Evolutionary conservation across 2,329 filamentous ascomycete genomes (phyloP), one percentile per base, ranked within the genome.

Genomic region (Aspergillus sergii): DNA sequence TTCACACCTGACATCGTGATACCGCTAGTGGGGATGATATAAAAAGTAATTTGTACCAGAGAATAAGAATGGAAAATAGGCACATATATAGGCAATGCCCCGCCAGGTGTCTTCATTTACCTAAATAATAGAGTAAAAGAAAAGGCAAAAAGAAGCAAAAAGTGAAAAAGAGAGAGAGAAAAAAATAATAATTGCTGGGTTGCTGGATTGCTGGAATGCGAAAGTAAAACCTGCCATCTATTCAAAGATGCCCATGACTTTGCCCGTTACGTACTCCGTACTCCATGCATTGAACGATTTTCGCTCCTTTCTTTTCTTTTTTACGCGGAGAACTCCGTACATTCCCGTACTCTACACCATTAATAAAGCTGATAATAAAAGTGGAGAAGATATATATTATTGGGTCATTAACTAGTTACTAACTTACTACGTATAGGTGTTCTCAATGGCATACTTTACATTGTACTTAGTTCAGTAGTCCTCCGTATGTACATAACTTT

Each of bases 21-120:
- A 67, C 66, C 62, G 61, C 59, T 39, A 36, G 66, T 68, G 68
- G 68, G 66, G 63, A 63, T 45, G 60, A 57, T 58, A 48, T 57
- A 61, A 65, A 64, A 67, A 63, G 59, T 32, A 62, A 60, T 57
- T 51, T 51, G 28, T 32, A 21, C 58, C 50, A 51, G 46, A 51
- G 41, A 43, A 43, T 16, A 51, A 50, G 41, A 30, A 34, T 51
- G 23, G 26, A n/a, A 30, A 30, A 21, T 57, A 54, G 28, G 28
- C 21, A 60, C 34, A 55, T 43, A 36, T 60, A 55, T 26, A 26
- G 12, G 10, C 14, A 36, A 19, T 34, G 46, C 48, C 58, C 58
- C 48, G 26, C 48, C 36, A 53, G 28, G 26, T 14, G 5, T 32
- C 48, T 34, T 32, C 19, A 30, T 34, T 51, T n/a, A 21, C 48